Evolutionary conservation across 2,329 filamentous ascomycete species (phyloP).

Genomic region (Aureobasidium sp.): DNA sequence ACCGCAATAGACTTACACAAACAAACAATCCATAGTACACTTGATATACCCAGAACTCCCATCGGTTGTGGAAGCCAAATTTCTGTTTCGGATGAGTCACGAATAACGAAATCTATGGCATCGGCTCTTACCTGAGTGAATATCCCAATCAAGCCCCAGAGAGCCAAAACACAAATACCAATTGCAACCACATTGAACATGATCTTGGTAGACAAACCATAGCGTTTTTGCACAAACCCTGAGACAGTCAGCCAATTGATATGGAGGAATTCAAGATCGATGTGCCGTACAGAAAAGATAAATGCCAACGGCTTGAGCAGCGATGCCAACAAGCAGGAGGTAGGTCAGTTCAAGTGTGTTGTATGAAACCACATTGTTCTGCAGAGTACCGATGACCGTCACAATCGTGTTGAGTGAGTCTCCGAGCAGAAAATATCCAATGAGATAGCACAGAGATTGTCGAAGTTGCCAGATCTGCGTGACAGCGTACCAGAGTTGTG

Average conservation of each 20-base stretch:
- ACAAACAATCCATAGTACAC: slow-evolving; percentile 58
- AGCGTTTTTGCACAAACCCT: slow-evolving; percentile 49
- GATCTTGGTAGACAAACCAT: slow-evolving; percentile 53
- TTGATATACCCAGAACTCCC: slow-evolving; percentile 46
- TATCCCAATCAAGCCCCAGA: slow-evolving; percentile 54
- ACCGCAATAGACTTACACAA: too few species aligned
- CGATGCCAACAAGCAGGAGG: slow-evolving; percentile 59
- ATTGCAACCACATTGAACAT: slow-evolving; percentile 63
- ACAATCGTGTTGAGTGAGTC: slow-evolving; percentile 65
- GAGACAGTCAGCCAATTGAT: neutral
- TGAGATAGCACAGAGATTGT: slow-evolving; percentile 59
- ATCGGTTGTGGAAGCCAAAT: slow-evolving; percentile 48
- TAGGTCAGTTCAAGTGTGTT: slow-evolving; percentile 60
- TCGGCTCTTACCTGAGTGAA: slow-evolving; percentile 40
- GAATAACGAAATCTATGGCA: too few species aligned
- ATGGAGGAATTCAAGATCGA: neutral
- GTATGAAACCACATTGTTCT: slow-evolving; percentile 59
- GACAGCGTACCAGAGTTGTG: slow-evolving; percentile 53
- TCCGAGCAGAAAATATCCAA: slow-evolving; percentile 62
- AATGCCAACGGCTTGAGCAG: slow-evolving; percentile 56
- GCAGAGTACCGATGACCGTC: slow-evolving; percentile 59
- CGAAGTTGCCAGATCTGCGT: slow-evolving; percentile 57
- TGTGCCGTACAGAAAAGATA: slow-evolving; percentile 49
- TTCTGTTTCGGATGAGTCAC: too few species aligned
- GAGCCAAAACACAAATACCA: slow-evolving; percentile 54